Evolutionary conservation across 148 eudicot species (phyloP), one percentile per base, ranked within the genome.

Genomic region (Spergularia marina): DNA sequence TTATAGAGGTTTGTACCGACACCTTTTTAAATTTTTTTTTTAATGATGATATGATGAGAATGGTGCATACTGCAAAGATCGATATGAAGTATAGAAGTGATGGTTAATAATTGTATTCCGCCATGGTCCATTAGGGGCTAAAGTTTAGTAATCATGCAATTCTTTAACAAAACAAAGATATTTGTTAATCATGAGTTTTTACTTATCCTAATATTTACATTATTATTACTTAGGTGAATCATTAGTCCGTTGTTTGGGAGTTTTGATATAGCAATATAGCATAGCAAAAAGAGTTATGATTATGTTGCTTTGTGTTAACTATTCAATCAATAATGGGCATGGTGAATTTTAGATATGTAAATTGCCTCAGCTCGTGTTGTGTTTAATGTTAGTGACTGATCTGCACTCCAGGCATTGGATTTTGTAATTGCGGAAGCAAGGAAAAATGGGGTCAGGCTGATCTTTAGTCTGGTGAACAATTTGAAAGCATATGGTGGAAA

Each of bases 401-500:
- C 74, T n/a, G 65, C 53, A 68, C 78, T 83, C 77, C 83, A 95
- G 99, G 94, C 90, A 7, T 83, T 95, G 92, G 97, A 95, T 87
- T 78, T 85, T 85, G 99, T 92, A 49, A 91, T 95, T 72, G 96
- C 96, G 3, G 94, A 95, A 84, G 96, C 99, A 61, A 86, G 86
- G 61, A 81, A 67, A 71, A 82, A 79, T 15, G 92, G 90, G 25
- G 77, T 95, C 61, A 83, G 96, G 81, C 84, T 95, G 74, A 83
- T 95, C 21, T 85, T 95, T 53, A 84, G 88, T 67, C 84, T 95
- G 68, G 96, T 90, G 41, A 89, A 95, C 85, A 92, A 95, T 85
- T 84, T 92, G 86, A 82, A 88, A 85, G 89, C 96, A 59, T 95
- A 87, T 82, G 99, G 99, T 74, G 99, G 99, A 74, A 95, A 95